Evolutionary conservation across 805 yeast genomes (phyloP).

Genomic region (Maudiozyma turicensis): DNA sequence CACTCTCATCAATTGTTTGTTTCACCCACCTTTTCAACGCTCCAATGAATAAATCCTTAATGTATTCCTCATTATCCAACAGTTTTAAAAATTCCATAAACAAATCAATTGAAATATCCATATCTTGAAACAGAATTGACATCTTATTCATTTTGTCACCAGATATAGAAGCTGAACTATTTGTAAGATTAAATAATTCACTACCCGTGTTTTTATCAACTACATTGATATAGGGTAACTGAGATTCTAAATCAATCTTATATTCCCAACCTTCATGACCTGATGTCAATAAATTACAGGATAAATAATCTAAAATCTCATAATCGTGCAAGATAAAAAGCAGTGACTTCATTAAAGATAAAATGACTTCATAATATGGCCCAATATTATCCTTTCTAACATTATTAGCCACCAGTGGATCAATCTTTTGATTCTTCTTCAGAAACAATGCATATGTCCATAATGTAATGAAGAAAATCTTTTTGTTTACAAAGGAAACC

Average conservation of each 20-base stretch:
- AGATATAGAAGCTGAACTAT: neutral
- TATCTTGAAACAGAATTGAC: slow-evolving; percentile 31
- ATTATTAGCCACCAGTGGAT: slow-evolving; percentile 8
- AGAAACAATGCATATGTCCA: slow-evolving; percentile 33
- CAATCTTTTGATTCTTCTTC: slow-evolving; percentile 21
- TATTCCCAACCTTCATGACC: slow-evolving; percentile 31
- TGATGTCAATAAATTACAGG: slow-evolving; percentile 26
- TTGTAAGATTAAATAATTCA: neutral
- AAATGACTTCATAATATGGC: slow-evolving; percentile 25
- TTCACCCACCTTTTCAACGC: slow-evolving; percentile 55
- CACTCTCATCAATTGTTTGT: neutral
- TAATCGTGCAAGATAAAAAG: slow-evolving; percentile 24
- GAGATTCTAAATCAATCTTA: slow-evolving; percentile 29
- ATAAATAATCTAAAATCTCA: slow-evolving; percentile 19
- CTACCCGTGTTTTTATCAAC: neutral
- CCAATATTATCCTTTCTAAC: slow-evolving; percentile 4
- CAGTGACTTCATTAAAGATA: slow-evolving; percentile 28
- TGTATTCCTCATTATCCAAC: slow-evolving; percentile 36
- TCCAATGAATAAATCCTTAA: slow-evolving; percentile 39
- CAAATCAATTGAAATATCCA: slow-evolving; percentile 37
- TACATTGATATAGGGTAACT: slow-evolving; percentile 26
- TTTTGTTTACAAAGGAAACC: slow-evolving; percentile 8
- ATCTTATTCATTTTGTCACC: slow-evolving; percentile 6
- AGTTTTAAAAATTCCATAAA: slow-evolving; percentile 38
- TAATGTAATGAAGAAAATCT: slow-evolving; percentile 24